Base-by-base conservation (phyloP, 2,329 filamentous ascomycete species). In the Aspergillus arachidicola region DNA sequence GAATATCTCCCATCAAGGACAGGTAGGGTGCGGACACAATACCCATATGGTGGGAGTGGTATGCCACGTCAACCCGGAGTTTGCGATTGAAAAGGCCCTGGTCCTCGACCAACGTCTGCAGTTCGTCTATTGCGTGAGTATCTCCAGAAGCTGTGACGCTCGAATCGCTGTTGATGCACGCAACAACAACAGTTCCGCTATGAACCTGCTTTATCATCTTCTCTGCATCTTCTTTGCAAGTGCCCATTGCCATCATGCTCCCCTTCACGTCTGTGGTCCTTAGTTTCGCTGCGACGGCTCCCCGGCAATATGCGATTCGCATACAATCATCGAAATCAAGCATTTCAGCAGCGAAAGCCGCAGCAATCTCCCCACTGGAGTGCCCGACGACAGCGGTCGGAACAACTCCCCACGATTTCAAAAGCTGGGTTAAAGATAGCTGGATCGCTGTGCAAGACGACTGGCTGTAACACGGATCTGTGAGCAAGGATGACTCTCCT, bases 331-430 rank as follows among this genome's bases (percentile, higher is more conserved):
- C 30, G 11, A 54, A 26, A 10, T 59, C 61, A 6, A 78, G n/a
- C 3, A 63, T 54, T 2, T 74, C 77, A 6, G 79, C 72, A 2
- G 82, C 80, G 62, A 84, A 34, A 11, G 10, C 10, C 32, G 32
- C 32, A 12, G 32, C 32, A 34, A 34, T 83, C 62, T 85, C 83
- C 26, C 83, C 83, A 59, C 75, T 79, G 0, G 81, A 83, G 65
- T 85, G 83, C 0, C 83, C 82, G 2, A 78, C 71, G 0, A 83
- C 80, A 6, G 74, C 75, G 0, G 66, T 56, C 0, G 82, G 81
- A 14, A 62, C 62, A n/a, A 85, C 72, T 1, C 75, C 76, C 76
- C 78, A 84, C 3, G 79, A 80, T 36, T 76, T 60, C 2, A 86
- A 70, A 4, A 85, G 71, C 19, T 80, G 75, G 0, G 79, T 77